Conservation (phyloP, 257 asterid species). For the Nicotiana knightiana region DNA sequence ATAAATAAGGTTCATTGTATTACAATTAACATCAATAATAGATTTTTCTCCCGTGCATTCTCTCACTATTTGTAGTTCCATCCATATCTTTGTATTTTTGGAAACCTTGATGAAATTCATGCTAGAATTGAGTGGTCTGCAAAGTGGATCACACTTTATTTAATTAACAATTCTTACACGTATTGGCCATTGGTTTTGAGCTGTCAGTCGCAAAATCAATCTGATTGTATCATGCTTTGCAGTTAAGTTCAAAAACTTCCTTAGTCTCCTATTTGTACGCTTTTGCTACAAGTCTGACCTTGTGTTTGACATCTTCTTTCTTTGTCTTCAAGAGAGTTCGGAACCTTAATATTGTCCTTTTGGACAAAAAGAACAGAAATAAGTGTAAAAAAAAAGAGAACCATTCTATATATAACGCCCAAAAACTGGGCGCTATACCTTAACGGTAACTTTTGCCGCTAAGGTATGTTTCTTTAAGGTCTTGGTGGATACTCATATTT, state of each 20-base stretch:
- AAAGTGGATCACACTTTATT: background rate
- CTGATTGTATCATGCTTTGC: background rate
- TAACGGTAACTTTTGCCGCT: no score
- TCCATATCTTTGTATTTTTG: background rate
- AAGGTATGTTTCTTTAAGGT: no score
- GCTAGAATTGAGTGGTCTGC: background rate
- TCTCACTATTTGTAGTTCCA: background rate
- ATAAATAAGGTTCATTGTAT: no score
- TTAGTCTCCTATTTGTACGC: background rate
- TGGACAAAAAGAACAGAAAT: no score
- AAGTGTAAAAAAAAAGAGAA: no score
- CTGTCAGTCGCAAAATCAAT: background rate
- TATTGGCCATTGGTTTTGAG: background rate
- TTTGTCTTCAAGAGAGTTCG: background rate
- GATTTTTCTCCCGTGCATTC: no score
- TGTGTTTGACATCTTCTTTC: background rate
- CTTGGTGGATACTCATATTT: no score
- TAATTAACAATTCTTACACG: background rate
- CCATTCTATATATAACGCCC: no score
- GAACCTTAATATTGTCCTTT: no score
- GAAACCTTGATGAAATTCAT: background rate
- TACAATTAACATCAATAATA: no score
- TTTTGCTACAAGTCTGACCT: background rate
- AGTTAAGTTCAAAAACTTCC: background rate
- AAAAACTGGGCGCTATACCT: no score